Conservation (phyloP, 2,329 filamentous ascomycete genomes). For the Pseudopithomyces chartarum region DNA sequence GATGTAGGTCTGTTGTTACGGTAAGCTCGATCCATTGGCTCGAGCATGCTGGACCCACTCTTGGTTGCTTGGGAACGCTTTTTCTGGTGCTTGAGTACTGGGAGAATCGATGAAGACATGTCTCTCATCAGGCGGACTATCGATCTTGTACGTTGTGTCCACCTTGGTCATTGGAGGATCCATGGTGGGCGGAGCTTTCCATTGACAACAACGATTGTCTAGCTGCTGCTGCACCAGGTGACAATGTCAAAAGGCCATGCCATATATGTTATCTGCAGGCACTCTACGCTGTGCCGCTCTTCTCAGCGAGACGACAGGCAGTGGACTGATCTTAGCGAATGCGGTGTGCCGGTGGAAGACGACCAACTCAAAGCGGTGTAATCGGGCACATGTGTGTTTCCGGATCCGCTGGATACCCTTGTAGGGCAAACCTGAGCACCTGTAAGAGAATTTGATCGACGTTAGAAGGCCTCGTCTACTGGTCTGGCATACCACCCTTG, state of each 20-base stretch:
- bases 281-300: conserved; percentile 4
- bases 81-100: conserved; percentile 18
- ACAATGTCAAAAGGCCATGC: conserved; percentile 1
- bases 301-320: not conserved
- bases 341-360: not conserved
- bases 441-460: not conserved
- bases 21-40: not conserved
- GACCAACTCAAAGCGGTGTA: conserved; percentile 4
- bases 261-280: conserved; percentile 12
- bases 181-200: conserved; percentile 12
- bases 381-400: not conserved
- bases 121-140: conserved; percentile 3
- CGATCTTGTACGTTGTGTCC: conserved; percentile 18
- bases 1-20: conserved; percentile 13
- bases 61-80: conserved; percentile 14
- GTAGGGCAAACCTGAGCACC: conserved; percentile 1
- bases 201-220: conserved; percentile 8
- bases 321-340: conserved; percentile 7
- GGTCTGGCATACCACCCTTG: not conserved
- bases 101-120: conserved; percentile 12
- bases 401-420: conserved; percentile 5
- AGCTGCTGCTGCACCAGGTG: conserved; percentile 7
- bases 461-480: not conserved
- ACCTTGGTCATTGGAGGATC: conserved; percentile 9
- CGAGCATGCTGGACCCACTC: conserved; percentile 3